Base-by-base conservation (phyloP, 176 grass and related monocot genomes). In the Zoysia japonica region DNA sequence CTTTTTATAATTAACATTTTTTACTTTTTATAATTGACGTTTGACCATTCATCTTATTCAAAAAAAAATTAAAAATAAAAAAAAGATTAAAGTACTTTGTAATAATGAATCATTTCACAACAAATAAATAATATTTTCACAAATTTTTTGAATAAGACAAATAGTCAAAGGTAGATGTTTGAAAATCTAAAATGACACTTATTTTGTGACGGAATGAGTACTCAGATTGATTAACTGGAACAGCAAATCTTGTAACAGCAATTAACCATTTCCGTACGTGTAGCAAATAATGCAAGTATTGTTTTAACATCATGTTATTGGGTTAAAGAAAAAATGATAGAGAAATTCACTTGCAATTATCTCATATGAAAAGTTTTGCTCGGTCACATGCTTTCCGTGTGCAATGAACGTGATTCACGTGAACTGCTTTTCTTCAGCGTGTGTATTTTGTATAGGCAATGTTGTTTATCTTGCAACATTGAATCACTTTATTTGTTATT, bases 211-310 rank as follows among this genome's bases (percentile, higher is more conserved):
- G 28, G 28, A 28, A 28, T 28, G 28, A 28, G 28, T 28, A 28
- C 51, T 57, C 37, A 28, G 17, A 45, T 48, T 80, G 71, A 62
- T 80, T 35, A 65, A 71, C 72, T 73, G 72, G 38, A 61, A 47
- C 3, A 67, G 11, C 3, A 56, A 43, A 41, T 70, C 50, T 79
- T 65, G 82, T 73, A 80, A 63, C 50, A 64, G 54, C 54, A 12
- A 28, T 64, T 70, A 11, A 45, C 79, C 35, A 74, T 83, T 83
- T 79, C 47, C 47, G n/a, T 63, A 55, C 17, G 56, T 19, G 2
- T 36, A 56, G 53, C 8, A 14, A 12, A 56, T 70, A 35, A 41
- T 35, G 20, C 5, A 55, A 13, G n/a, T 69, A 40, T 45, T 57
- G 16, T 72, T 67, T 73, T 61, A 72, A 11, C 60, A 53, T 11